Conservation (phyloP, 768 basidiomycete genomes). For the Xerocomellus dryophilus region DNA sequence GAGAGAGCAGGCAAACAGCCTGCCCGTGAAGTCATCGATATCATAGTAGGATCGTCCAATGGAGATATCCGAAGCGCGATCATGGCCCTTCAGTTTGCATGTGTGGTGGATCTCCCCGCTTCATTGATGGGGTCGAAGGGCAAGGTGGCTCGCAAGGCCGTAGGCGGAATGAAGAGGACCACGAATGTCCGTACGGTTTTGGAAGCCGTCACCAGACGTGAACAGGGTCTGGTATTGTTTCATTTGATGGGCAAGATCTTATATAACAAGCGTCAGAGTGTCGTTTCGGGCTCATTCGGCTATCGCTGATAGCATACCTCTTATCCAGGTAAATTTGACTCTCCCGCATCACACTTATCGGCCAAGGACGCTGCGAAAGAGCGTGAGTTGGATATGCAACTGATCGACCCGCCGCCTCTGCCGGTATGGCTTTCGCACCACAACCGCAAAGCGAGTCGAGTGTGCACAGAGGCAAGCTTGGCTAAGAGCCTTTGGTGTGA, state of each 20-base stretch:
- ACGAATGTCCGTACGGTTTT: conserved; percentile 41
- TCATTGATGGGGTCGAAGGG: conserved; percentile 16
- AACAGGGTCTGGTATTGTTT: conserved; percentile 85
- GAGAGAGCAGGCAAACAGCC: conserved; percentile 35
- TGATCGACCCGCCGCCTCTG: conserved; percentile 54
- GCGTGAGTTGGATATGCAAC: conserved; percentile 49
- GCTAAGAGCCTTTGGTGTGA: not conserved
- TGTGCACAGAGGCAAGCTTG: conserved; percentile 66
- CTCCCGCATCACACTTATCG: conserved; percentile 50
- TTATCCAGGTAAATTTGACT: conserved; percentile 69
- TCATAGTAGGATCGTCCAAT: conserved; percentile 74
- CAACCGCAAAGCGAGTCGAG: conserved; percentile 64
- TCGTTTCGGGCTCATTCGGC: not conserved
- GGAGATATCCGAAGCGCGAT: conserved; percentile 94
- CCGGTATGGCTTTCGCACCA: conserved; percentile 60
- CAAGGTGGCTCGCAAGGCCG: conserved; percentile 34
- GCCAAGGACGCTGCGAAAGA: conserved; percentile 65
- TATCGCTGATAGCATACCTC: conserved; percentile 2
- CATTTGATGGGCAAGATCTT: conserved; percentile 91
- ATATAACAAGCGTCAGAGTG: conserved; percentile 81
- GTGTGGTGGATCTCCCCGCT: conserved; percentile 37
- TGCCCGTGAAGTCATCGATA: conserved; percentile 65
- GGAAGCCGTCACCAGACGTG: conserved; percentile 75
- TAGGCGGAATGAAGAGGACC: conserved; percentile 13
- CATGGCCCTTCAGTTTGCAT: conserved; percentile 90